Conservation (phyloP, 2,329 filamentous ascomycete genomes). For the Hirsutella thompsonii region DNA sequence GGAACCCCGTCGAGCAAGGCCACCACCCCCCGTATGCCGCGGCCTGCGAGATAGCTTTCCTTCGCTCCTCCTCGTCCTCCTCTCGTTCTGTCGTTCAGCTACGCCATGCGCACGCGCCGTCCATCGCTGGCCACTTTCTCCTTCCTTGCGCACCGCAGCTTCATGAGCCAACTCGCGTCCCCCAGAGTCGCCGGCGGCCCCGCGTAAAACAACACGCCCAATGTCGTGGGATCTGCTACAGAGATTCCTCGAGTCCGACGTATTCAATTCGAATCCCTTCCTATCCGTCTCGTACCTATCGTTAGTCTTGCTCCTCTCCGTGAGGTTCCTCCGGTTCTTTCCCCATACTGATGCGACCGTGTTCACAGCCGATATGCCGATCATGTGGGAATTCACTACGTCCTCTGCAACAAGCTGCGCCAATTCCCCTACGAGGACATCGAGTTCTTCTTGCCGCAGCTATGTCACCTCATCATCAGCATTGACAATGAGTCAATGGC, state of each 20-base stretch:
- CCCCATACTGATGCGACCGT: background rate
- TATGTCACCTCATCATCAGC: constrained; percentile 80
- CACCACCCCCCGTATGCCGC: background rate
- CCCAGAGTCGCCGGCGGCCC: constrained; percentile 3
- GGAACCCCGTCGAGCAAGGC: no score
- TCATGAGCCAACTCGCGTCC: constrained; percentile 9
- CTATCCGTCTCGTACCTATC: constrained; percentile 80
- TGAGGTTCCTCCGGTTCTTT: no score
- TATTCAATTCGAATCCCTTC: constrained; percentile 85
- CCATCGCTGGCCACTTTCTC: constrained; percentile 3
- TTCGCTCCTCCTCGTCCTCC: background rate
- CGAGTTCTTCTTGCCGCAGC: constrained; percentile 80
- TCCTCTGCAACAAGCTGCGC: constrained; percentile 77
- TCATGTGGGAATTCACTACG: constrained; percentile 82
- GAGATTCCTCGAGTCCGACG: constrained; percentile 85
- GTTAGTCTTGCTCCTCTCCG: constrained; percentile 36
- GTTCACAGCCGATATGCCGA: constrained; percentile 64
- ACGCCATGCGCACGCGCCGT: constrained; percentile 11
- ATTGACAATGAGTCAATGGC: constrained; percentile 88
- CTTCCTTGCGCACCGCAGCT: constrained; percentile 5
- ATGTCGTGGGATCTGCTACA: constrained; percentile 82
- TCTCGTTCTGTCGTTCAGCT: constrained; percentile 1
- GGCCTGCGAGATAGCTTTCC: background rate
- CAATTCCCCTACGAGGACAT: constrained; percentile 86
- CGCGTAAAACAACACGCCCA: constrained; percentile 9